Percentiles rank a stretch among this genome's conserved stretches.
Evolutionary conservation across 768 basidiomycete genomes (phyloP).

Genomic region (Phaeotremella skinneri): DNA sequence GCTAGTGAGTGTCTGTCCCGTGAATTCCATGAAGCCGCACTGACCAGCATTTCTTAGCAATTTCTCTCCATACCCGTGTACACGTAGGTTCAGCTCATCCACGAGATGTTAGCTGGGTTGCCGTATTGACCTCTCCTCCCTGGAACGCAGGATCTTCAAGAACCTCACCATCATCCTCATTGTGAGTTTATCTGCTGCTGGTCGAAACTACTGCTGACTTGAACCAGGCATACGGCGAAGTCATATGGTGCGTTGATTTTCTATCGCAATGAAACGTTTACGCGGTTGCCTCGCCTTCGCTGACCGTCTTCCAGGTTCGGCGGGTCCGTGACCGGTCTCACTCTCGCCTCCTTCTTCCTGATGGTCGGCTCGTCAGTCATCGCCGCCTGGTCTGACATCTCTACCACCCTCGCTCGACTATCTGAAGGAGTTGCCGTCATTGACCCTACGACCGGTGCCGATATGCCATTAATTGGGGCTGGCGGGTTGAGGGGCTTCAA

Average conservation of each 20-base stretch:
- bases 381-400: slow-evolving; percentile 93
- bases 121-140: neutral
- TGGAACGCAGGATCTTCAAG: slow-evolving; percentile 83
- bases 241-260: slow-evolving; percentile 70
- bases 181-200: slow-evolving; percentile 43
- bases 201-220: neutral
- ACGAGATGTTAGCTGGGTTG: neutral
- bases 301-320: slow-evolving; percentile 58
- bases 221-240: slow-evolving; percentile 74
- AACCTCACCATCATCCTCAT: slow-evolving; percentile 99
- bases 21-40: neutral
- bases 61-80: slow-evolving; percentile 94
- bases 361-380: slow-evolving; percentile 96
- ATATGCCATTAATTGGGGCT: slow-evolving; percentile 35
- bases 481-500: slow-evolving; percentile 58
- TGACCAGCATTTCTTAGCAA: slow-evolving; percentile 63
- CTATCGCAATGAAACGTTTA: neutral
- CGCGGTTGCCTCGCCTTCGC: neutral
- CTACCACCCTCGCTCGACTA: slow-evolving; percentile 52
- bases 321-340: slow-evolving; percentile 79
- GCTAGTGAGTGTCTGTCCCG: slow-evolving; percentile 62
- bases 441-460: slow-evolving; percentile 47
- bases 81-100: slow-evolving; percentile 55
- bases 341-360: slow-evolving; percentile 81
- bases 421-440: slow-evolving; percentile 39